Evolutionary conservation across 2,329 filamentous ascomycete genomes (phyloP).

Genomic region (Ascochyta koolunga): DNA sequence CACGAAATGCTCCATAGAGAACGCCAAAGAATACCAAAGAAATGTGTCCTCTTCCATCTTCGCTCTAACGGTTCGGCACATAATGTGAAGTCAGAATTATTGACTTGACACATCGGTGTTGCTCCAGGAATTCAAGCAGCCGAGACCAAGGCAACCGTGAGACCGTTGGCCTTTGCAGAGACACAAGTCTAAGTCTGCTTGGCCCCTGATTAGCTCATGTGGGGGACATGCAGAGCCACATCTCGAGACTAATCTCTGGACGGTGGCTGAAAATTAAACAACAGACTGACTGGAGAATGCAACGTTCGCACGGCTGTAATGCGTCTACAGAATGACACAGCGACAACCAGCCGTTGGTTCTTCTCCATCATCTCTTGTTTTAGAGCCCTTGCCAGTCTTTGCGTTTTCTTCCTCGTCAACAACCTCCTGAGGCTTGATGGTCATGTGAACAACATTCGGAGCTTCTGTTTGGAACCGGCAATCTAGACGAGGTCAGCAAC

Average conservation of each 20-base stretch:
- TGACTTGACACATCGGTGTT: not conserved
- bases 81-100: not conserved
- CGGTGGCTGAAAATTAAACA: not conserved
- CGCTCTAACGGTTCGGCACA: not conserved
- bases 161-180: not conserved
- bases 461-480: conserved; percentile 76
- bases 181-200: not conserved
- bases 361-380: conserved; percentile 60
- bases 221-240: not conserved
- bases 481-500: conserved; percentile 58
- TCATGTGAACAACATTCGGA: conserved; percentile 94
- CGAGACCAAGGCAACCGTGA: not conserved
- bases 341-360: conserved; percentile 64
- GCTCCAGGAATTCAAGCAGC: not conserved
- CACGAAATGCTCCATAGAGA: conserved; percentile 5
- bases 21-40: conserved; percentile 1
- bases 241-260: not conserved
- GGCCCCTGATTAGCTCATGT: not conserved
- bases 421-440: conserved; percentile 82
- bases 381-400: conserved; percentile 65
- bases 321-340: conserved; percentile 65
- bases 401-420: conserved; percentile 81
- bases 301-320: conserved; percentile 1
- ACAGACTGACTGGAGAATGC: not conserved
- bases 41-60: not conserved